Conservation (phyloP, 352 stramenopile species). For the Globisporangium yorkense region DNA sequence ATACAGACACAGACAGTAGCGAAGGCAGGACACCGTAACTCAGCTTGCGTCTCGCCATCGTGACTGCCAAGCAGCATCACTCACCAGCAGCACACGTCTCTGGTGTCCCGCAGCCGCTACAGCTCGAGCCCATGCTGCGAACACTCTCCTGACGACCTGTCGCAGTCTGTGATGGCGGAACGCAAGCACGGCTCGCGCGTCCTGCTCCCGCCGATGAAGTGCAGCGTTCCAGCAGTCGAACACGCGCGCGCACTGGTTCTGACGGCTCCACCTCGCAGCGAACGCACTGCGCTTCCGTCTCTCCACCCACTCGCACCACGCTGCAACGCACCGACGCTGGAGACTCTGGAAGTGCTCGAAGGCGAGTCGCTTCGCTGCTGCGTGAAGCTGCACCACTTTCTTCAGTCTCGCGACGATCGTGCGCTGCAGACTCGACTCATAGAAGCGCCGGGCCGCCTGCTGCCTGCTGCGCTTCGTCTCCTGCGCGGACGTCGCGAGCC, state of each 20-base stretch:
- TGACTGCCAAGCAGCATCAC: too few relatives aligned
- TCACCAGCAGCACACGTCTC: background rate
- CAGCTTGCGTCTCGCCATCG: too few relatives aligned
- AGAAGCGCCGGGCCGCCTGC: background rate
- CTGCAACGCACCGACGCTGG: background rate
- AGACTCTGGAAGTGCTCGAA: background rate
- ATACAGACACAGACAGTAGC: background rate
- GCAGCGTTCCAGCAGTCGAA: constrained; percentile 5
- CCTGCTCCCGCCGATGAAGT: background rate
- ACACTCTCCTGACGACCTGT: background rate
- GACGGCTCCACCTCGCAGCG: background rate
- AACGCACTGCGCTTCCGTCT: constrained; percentile 1
- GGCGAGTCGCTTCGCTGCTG: background rate
- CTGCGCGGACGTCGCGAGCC: background rate
- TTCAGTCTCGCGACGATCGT: background rate
- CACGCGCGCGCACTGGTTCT: background rate
- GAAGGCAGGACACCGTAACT: background rate
- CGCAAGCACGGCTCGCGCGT: background rate
- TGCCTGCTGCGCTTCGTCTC: background rate
- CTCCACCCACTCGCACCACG: constrained; percentile 8
- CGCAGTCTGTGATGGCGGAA: background rate
- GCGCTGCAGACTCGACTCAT: background rate
- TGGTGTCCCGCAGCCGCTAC: background rate
- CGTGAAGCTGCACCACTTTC: background rate
- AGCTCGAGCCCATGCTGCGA: background rate